Conservation (phyloP, 768 basidiomycete species). For the Rhodotorula taiwanensis region DNA sequence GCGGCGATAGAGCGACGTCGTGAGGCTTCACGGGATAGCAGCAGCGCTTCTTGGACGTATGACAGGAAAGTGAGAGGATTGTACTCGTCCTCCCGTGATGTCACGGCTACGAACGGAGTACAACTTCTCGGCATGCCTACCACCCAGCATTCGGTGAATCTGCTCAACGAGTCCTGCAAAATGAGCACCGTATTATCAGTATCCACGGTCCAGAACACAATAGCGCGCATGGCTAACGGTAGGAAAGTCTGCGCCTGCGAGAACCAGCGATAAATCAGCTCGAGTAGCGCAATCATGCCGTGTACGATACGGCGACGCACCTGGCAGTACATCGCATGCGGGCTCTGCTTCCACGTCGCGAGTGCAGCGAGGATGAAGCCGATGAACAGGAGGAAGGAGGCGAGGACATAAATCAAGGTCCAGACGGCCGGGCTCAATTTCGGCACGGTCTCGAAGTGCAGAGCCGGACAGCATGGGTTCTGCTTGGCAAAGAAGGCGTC, state of each 20-base stretch:
- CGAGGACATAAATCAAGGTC: constrained; percentile 20
- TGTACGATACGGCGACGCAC: constrained; percentile 5
- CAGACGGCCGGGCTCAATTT: constrained; percentile 8
- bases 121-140: no score
- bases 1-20: no score
- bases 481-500: constrained; percentile 33
- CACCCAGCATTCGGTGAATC: no score
- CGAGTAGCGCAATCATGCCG: neutral
- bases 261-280: no score
- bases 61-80: no score
- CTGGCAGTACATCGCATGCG: constrained; percentile 32
- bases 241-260: constrained; percentile 9
- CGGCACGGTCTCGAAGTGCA: constrained; percentile 4
- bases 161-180: no score
- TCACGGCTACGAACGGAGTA: no score
- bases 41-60: no score
- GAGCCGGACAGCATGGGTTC: constrained; percentile 27
- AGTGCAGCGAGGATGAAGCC: constrained; percentile 31
- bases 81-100: no score
- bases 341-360: constrained; percentile 30
- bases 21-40: no score
- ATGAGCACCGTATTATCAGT: no score
- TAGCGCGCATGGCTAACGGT: neutral
- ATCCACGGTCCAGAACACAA: no score
- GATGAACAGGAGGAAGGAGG: constrained; percentile 34